Evolutionary conservation across 352 stramenopile genomes (phyloP).

Genomic region (Lagenidium giganteum): DNA sequence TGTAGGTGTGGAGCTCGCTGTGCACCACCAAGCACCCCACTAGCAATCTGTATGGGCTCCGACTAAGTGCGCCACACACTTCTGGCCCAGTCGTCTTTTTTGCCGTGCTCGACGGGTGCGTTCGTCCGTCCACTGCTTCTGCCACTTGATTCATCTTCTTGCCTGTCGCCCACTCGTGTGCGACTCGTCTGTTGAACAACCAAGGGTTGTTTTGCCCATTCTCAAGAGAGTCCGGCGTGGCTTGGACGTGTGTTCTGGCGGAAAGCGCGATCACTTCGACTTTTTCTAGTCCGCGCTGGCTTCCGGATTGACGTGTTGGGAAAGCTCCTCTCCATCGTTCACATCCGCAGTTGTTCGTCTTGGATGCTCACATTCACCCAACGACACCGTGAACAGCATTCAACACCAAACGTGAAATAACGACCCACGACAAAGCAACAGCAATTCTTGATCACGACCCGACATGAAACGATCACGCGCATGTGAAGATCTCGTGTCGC

Average conservation of each 20-base stretch:
- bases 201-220: too few species aligned
- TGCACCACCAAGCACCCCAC: conserved; percentile 21
- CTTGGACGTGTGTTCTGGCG: too few species aligned
- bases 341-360: too few species aligned
- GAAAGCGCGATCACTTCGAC: too few species aligned
- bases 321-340: too few species aligned
- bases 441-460: neutral
- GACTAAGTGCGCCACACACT: conserved; percentile 12
- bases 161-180: conserved; percentile 16
- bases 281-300: too few species aligned
- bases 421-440: conserved; percentile 1
- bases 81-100: too few species aligned
- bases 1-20: conserved; percentile 8
- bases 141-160: conserved; percentile 19
- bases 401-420: conserved; percentile 1
- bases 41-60: conserved; percentile 20
- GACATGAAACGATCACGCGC: conserved; percentile 66
- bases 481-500: conserved; percentile 58
- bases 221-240: too few species aligned
- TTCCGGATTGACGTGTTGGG: too few species aligned
- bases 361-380: too few species aligned
- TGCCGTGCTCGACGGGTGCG: conserved; percentile 9
- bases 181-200: too few species aligned
- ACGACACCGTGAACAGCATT: conserved; percentile 3
- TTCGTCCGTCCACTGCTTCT: too few species aligned